phyloP scores from a whole-genome alignment of 2,329 filamentous ascomycete species.

The Sclerotiophoma versabilis region DNA sequence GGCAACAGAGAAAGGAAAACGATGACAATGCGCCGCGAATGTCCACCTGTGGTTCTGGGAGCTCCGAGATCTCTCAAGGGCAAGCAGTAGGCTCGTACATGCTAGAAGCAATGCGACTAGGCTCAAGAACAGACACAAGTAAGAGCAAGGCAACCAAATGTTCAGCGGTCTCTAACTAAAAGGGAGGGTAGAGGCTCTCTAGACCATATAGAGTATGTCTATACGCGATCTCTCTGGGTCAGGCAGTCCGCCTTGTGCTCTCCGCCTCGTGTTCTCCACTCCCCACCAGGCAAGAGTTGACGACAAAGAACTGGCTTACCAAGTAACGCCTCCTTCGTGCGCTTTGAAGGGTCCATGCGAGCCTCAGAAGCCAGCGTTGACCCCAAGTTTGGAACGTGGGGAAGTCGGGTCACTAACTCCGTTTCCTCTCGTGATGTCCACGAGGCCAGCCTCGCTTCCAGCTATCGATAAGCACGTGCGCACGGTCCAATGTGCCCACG shows the following conservation, averaged over 20 bases:
- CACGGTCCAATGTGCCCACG: not conserved
- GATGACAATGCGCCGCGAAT: not conserved
- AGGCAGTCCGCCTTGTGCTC: not conserved
- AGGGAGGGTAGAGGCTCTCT: not conserved
- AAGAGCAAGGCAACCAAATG: not conserved
- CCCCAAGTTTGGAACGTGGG: constrained; percentile 7
- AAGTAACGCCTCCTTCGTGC: constrained; percentile 52
- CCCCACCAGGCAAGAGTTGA: not conserved
- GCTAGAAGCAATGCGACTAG: no score
- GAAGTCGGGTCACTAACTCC: constrained; percentile 1
- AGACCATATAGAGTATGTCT: not conserved
- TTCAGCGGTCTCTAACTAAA: not conserved
- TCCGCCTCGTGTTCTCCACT: not conserved
- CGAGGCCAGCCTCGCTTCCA: not conserved
- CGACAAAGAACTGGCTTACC: constrained; percentile 30
- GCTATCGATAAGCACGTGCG: constrained; percentile 12
- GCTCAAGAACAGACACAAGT: not conserved
- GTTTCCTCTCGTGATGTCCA: not conserved
- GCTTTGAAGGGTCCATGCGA: constrained; percentile 51
- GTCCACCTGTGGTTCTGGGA: not conserved
- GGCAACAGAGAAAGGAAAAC: not conserved
- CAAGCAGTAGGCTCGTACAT: not conserved
- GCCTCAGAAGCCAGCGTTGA: constrained; percentile 6
- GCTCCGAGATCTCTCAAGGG: not conserved
- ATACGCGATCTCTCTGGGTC: not conserved